A percentile compares a stretch with the other conserved stretches of the same genome.
Evolutionary conservation across 139 green algal species (phyloP).

Genomic region (Trebouxia sp.): DNA sequence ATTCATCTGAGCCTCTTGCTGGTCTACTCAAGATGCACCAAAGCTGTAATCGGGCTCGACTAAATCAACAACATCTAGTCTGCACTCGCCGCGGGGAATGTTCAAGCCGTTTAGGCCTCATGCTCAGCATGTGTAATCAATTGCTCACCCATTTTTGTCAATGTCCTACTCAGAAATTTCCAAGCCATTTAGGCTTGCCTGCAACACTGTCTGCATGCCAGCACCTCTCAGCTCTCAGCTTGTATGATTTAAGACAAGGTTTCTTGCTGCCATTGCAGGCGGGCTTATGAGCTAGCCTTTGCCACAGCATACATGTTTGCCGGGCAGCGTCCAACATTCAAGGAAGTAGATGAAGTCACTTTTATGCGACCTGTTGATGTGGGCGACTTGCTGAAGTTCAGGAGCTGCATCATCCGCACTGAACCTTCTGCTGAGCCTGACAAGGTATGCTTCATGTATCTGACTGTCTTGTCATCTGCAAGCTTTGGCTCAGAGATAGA

Average conservation of each 20-base stretch:
- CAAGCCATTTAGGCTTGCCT: neutral
- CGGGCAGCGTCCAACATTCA: constrained; percentile 1
- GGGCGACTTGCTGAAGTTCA: constrained; percentile 77
- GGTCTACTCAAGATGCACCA: too few relatives aligned
- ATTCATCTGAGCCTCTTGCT: too few relatives aligned
- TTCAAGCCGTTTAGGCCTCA: too few relatives aligned
- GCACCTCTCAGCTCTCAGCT: neutral
- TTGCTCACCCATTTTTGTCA: too few relatives aligned
- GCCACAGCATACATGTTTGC: constrained; percentile 80
- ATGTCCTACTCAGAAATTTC: too few relatives aligned
- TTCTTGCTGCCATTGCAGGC: constrained; percentile 38
- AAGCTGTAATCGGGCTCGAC: too few relatives aligned
- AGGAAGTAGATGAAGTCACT: constrained; percentile 55
- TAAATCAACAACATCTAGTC: too few relatives aligned
- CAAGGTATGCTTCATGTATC: constrained; percentile 3
- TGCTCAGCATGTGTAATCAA: too few relatives aligned
- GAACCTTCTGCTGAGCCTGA: neutral
- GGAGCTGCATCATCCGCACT: constrained; percentile 56
- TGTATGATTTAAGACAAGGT: neutral
- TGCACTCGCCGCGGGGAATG: too few relatives aligned
- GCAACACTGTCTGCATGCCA: neutral
- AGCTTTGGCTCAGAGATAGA: neutral
- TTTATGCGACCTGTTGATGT: constrained; percentile 77
- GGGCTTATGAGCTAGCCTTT: constrained; percentile 86
- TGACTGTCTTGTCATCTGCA: neutral